Evolutionary conservation across 257 asterid genomes (phyloP), one percentile per base, ranked within the genome.

Genomic region (Marsdenia floribunda): DNA sequence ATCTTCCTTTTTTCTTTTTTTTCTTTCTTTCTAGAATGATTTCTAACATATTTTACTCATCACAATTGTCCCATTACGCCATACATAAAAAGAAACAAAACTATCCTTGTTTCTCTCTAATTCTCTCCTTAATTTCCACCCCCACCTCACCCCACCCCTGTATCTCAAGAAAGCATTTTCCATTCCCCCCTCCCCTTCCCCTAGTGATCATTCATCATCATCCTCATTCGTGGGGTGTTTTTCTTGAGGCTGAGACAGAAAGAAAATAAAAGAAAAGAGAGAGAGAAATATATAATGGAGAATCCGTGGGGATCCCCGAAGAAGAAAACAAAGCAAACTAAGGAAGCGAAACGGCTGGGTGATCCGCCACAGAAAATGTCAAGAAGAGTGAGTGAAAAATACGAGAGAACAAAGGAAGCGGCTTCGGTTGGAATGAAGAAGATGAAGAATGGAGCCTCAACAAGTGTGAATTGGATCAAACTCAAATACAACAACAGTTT

Each of bases 401-500:
- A 80, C 49, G 87, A 83, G 83, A 88, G 84, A 77, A 84, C 94
- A 10, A 87, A 90, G 75, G 89, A 82, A 67, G 90, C 61, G 54
- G 90, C 93, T 8, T 75, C 87, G 22, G 82, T 77, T 3, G 87
- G 87, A 8, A 80, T 83, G 72, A 83, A 77, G 75, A 88, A 88
- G 70, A 84, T 86, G 3, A 88, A 87, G 82, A 89, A 84, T 0
- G 90, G 90, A 40, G 85, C 91, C 21, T 66, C 83, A 4, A 75
- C 77, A 73, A 77, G 96, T 18, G 86, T 87, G 63, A 83, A 84
- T 65, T 89, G 96, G 97, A 64, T 91, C 16, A 89, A 87, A 75
- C 60, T 76, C 73, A 89, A 85, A 77, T 86, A 75, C 75, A 83
- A 83, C 81, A 81, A 80, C 73, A 79, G 69, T 72, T 73, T 80